Base-by-base conservation (phyloP, 2,329 filamentous ascomycete species). In the Talaromyces sp. region DNA sequence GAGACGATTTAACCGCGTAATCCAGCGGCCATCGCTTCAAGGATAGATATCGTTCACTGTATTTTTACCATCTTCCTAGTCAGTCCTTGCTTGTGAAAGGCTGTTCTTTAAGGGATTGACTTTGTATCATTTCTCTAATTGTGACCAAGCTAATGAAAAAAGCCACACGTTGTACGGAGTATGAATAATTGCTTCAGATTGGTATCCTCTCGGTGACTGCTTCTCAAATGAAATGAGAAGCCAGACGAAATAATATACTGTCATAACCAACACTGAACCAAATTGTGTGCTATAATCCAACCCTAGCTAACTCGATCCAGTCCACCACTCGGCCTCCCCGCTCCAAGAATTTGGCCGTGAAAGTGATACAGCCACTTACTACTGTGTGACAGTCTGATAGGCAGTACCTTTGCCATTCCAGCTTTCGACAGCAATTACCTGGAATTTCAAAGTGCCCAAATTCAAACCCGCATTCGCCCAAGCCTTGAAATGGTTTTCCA, bases 341-440 rank as follows among this genome's bases (percentile, higher is more conserved):
- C 9, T 37, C 35, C 2, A 37, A 1, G 13, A 37, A 8, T 13
- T 4, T 43, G 16, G 10, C n/a, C 43, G 43, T 47, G 43, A 47
- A 22, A 19, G 43, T 19, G 5, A 22, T 13, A 22, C 19, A 47
- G 19, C 43, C 9, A 47, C 43, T 22, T 45, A 13, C 41, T 47
- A 47, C n/a, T 47, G n/a, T 11, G 9, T 2, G 43, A 47, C 43
- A 22, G 43, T 47, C 43, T 47, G 43, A 10, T 47, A 1, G 19
- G 43, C 43, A 11, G 11, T 47, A 47, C 66, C 66, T 27, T 41
- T 63, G 8, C 66, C 56, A 22, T 31, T 16, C 58, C 59, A 67
- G 10, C 50, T 79, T 69, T 82, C 80, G 0, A 77, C 80, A 1
- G 77, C 76, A 14, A 81, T 70, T 59, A 81, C 79, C 70, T 79